Evolutionary conservation across 208 protist genomes (phyloP).

Genomic region (Crithidia fasciculata): DNA sequence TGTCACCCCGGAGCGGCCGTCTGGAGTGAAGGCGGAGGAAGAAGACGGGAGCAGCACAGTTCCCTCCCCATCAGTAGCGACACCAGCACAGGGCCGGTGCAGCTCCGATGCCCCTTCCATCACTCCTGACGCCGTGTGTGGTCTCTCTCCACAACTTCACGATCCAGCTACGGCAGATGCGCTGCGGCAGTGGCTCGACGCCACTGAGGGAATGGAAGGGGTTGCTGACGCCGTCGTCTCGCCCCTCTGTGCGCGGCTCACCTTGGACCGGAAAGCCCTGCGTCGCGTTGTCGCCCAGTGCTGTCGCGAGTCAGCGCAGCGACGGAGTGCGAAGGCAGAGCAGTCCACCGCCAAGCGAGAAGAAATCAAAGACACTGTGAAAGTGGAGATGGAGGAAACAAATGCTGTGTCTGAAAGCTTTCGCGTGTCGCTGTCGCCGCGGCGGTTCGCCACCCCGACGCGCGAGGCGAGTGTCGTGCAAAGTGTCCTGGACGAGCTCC

Average conservation of each 20-base stretch:
- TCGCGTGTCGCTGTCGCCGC: slow-evolving; percentile 14
- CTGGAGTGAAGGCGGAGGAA: neutral
- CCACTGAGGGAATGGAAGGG: slow-evolving; percentile 31
- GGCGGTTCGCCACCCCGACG: neutral
- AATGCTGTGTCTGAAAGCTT: slow-evolving; percentile 24
- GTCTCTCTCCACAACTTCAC: neutral
- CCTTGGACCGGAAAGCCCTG: slow-evolving; percentile 27
- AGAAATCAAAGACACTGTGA: neutral
- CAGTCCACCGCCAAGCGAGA: neutral
- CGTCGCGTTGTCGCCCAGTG: slow-evolving; percentile 9
- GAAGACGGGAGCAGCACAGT: neutral
- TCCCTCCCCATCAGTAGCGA: neutral
- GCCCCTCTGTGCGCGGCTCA: slow-evolving; percentile 30
- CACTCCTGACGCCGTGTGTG: too few species aligned
- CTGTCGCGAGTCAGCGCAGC: neutral
- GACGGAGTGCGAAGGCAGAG: neutral
- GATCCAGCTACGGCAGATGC: slow-evolving; percentile 10
- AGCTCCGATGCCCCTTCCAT: too few species aligned
- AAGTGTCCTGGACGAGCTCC: slow-evolving; percentile 22
- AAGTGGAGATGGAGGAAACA: neutral
- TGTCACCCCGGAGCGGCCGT: slow-evolving; percentile 4
- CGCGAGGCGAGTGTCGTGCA: slow-evolving; percentile 20
- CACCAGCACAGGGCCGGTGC: neutral
- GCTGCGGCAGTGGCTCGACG: slow-evolving; percentile 22
- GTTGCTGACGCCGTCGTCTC: slow-evolving; percentile 27